Conservation (phyloP, 2,329 filamentous ascomycete genomes). For the Phialocephala sp. region DNA sequence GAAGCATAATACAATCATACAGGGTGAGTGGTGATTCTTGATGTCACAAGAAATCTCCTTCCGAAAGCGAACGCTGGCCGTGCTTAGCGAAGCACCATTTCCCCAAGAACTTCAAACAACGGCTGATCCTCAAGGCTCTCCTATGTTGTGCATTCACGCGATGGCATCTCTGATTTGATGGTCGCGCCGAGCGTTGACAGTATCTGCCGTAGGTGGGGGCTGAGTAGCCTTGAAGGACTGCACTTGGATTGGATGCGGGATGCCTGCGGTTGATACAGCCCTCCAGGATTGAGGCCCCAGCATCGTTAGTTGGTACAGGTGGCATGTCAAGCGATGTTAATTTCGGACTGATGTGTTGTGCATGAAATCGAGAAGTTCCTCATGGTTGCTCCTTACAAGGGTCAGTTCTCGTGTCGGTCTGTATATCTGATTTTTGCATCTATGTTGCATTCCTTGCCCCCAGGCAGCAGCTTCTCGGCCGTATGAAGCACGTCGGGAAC, state of each 20-base stretch:
- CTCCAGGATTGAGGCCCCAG: slow-evolving; percentile 1
- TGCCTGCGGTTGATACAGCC: neutral
- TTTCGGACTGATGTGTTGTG: neutral
- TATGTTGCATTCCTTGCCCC: neutral
- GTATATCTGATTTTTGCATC: neutral
- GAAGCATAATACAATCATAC: slow-evolving; percentile 24
- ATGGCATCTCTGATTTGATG: neutral
- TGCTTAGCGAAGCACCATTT: slow-evolving; percentile 12
- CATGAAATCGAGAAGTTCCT: slow-evolving; percentile 10
- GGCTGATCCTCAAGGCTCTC: neutral
- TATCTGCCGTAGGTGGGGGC: slow-evolving; percentile 11
- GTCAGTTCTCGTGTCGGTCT: neutral
- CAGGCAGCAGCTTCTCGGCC: neutral
- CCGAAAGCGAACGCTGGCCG: neutral
- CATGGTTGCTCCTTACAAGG: neutral
- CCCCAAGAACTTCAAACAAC: slow-evolving; percentile 6
- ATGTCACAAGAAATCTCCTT: neutral
- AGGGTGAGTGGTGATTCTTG: neutral
- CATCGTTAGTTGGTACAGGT: slow-evolving; percentile 3
- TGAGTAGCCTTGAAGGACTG: slow-evolving; percentile 10
- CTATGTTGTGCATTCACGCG: neutral
- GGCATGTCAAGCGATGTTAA: slow-evolving; percentile 3
- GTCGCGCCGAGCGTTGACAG: neutral
- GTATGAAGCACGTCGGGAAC: too few species aligned
- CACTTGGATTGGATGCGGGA: slow-evolving; percentile 1